Evolutionary conservation across 495 filamentous ascomycete genomes (phyloP).

Genomic region (Aspergillus panamensis): DNA sequence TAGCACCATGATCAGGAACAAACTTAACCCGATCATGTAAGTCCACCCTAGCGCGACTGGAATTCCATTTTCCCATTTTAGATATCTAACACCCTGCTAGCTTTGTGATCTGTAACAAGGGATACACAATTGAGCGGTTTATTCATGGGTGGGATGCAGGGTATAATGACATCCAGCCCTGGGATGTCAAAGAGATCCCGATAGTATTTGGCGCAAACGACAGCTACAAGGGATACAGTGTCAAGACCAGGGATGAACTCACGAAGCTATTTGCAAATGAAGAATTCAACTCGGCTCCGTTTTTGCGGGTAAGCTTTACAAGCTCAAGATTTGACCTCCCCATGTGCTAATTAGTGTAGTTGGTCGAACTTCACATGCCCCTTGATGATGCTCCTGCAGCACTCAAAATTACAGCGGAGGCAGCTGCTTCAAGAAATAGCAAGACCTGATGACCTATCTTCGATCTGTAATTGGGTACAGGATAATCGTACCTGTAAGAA

Average conservation of each 20-base stretch:
- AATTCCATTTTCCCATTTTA: constrained; percentile 6
- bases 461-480: too few relatives aligned
- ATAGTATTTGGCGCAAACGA: constrained; percentile 63
- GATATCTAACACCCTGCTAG: constrained; percentile 31
- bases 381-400: constrained; percentile 72
- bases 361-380: constrained; percentile 86
- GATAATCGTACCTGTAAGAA: too few relatives aligned
- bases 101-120: constrained; percentile 57
- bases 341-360: constrained; percentile 42
- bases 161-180: constrained; percentile 78
- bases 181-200: constrained; percentile 69
- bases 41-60: constrained; percentile 13
- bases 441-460: neutral
- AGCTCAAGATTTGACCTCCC: neutral
- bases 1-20: constrained; percentile 77
- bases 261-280: constrained; percentile 62
- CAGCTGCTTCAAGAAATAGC: constrained; percentile 66
- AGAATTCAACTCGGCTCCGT: constrained; percentile 53
- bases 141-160: constrained; percentile 61
- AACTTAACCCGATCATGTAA: constrained; percentile 75
- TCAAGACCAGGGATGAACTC: constrained; percentile 69
- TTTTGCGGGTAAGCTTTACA: constrained; percentile 40
- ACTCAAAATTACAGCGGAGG: constrained; percentile 59
- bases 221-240: constrained; percentile 59
- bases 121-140: constrained; percentile 55